Evolutionary conservation across 176 grass and related monocot genomes (phyloP).

Genomic region (Saccharum spontaneum): DNA sequence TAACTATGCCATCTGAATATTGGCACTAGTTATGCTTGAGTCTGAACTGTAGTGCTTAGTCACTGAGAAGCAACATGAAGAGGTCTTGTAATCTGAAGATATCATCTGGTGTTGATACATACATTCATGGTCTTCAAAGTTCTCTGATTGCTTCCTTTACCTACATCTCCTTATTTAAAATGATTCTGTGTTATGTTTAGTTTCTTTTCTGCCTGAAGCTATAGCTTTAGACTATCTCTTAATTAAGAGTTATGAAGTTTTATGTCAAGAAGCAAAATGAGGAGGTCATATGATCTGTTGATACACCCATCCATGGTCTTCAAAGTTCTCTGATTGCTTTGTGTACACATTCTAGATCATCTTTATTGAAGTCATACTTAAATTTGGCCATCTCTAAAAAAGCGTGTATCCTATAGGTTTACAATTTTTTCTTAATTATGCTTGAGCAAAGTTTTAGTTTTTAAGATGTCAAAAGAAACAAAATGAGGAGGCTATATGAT

Average conservation of each 20-base stretch:
- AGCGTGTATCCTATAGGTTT: neutral
- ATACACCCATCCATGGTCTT: slow-evolving; percentile 33
- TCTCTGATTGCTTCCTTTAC: slow-evolving; percentile 28
- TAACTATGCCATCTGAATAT: neutral
- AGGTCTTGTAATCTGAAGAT: neutral
- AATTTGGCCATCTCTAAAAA: neutral
- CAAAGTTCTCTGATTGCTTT: slow-evolving; percentile 43
- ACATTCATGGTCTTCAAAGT: slow-evolving; percentile 41
- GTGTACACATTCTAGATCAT: neutral
- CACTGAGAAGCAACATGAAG: neutral
- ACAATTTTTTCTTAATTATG: neutral
- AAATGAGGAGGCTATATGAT: slow-evolving; percentile 47
- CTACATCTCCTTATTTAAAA: neutral
- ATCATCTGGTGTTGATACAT: slow-evolving; percentile 24
- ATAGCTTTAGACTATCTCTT: neutral
- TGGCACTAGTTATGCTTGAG: neutral
- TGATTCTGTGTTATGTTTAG: neutral
- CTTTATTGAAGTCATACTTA: neutral
- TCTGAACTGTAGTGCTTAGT: too few species aligned
- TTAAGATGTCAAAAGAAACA: neutral
- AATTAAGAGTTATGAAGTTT: neutral
- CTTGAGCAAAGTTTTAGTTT: neutral
- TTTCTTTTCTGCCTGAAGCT: neutral
- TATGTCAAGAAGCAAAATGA: slow-evolving; percentile 2
- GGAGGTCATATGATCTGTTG: neutral